Percentiles rank a stretch among this genome's conserved stretches.
phyloP scores from a whole-genome alignment of 1,284 basidiomycete species.

The Ceratobasidium theobromae region DNA sequence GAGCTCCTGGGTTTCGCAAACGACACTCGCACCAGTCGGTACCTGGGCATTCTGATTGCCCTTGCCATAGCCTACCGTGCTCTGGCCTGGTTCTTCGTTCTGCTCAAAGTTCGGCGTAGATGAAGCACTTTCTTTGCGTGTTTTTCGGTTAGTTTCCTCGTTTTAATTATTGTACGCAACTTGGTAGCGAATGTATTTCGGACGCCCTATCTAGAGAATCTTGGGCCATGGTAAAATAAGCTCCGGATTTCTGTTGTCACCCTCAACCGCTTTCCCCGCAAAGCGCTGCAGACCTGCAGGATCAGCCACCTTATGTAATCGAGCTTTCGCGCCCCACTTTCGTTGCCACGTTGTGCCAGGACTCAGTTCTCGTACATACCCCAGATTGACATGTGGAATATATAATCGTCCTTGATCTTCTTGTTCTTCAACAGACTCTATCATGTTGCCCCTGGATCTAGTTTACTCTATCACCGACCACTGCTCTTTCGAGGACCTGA shows the following conservation, averaged over 20 bases:
- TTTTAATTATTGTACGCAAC: too few species aligned
- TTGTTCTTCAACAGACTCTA: neutral
- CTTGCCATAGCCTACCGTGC: constrained; percentile 34
- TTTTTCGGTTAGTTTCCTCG: too few species aligned
- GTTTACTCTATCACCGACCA: constrained; percentile 13
- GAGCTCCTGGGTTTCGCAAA: constrained; percentile 42
- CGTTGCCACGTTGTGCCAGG: neutral
- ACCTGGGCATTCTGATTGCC: constrained; percentile 45
- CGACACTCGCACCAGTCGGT: constrained; percentile 43
- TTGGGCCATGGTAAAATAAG: too few species aligned
- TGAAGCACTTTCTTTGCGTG: constrained; percentile 5
- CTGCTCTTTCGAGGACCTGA: neutral
- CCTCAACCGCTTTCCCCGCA: neutral
- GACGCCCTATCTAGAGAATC: too few species aligned
- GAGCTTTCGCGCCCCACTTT: neutral
- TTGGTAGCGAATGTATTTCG: too few species aligned
- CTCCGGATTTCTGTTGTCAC: too few species aligned
- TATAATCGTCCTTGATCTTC: neutral
- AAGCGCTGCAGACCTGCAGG: neutral
- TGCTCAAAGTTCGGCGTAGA: constrained; percentile 12
- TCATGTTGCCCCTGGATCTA: constrained; percentile 19
- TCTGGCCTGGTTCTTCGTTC: constrained; percentile 34
- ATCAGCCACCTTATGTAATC: neutral
- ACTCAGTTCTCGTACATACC: neutral
- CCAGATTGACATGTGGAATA: neutral